Conservation (phyloP, 1,139 yeast genomes). For the Komagataea norvegica region DNA sequence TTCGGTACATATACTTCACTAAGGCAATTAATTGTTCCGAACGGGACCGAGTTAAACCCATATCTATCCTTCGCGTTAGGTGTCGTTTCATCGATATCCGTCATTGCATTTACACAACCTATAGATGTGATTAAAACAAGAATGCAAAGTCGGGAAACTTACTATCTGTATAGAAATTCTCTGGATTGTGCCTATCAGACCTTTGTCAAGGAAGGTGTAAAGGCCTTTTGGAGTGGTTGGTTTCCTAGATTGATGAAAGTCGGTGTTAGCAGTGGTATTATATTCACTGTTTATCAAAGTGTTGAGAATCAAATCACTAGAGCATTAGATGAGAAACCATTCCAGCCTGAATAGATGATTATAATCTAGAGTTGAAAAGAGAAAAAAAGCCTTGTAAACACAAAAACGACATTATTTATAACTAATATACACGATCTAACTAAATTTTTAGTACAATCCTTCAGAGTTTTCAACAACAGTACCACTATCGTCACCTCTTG, state of each 20-base stretch:
- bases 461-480: conserved; percentile 61
- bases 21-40: conserved; percentile 64
- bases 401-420: background rate
- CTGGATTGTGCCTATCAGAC: conserved; percentile 69
- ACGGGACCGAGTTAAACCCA: conserved; percentile 33
- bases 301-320: conserved; percentile 48
- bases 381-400: background rate
- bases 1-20: conserved; percentile 77
- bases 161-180: conserved; percentile 59
- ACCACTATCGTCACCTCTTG: conserved; percentile 42
- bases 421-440: conserved; percentile 4
- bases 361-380: background rate
- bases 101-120: conserved; percentile 82
- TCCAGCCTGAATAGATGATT: conserved; percentile 29
- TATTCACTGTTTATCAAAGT: conserved; percentile 63
- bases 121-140: conserved; percentile 86
- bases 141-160: conserved; percentile 70
- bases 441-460: conserved; percentile 48
- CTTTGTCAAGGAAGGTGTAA: conserved; percentile 62
- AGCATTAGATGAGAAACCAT: conserved; percentile 49
- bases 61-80: conserved; percentile 53
- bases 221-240: conserved; percentile 71
- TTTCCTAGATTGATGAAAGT: conserved; percentile 77
- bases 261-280: conserved; percentile 73
- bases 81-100: conserved; percentile 54